Evolutionary conservation across 2,329 filamentous ascomycete genomes (phyloP), one percentile per base, ranked within the genome.

Genomic region (Beauveria sp.): DNA sequence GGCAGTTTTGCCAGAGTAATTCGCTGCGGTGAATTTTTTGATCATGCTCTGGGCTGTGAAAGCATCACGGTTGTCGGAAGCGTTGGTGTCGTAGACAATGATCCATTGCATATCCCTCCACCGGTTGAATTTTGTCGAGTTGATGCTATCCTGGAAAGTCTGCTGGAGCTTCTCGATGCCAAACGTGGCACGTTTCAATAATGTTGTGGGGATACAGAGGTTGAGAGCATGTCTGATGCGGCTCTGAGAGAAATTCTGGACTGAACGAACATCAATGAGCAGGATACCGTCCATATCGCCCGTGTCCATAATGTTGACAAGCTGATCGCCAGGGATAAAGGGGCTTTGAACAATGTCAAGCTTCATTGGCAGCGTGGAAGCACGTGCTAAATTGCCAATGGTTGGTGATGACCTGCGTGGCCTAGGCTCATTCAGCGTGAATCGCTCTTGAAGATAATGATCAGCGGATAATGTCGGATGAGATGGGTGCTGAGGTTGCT

Each of bases 141-240:
- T 88, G 2, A 80, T 75, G 7, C 88, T 83, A 16, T 83, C 83
- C 64, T 90, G 88, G 71, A 99, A 96, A 0, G 91, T 97, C 64
- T 93, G 89, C 66, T 90, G 86, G 38, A 99, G 79, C 71, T 96
- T 97, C 65, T 92, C 82, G 14, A 96, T 83, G 67, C 93, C 93
- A 74, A 96, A 98, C 0, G 92, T 96, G 0, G 91, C 88, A 55
- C 95, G 83, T 74, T 98, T 98, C 20, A 99, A 77, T 16, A 99
- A 78, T 0, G 93, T 98, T 0, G 95, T 98, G 0, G 95, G 95
- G 64, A 98, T 96, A 71, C 95, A 98, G 5, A 99, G 79, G 71
- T 96, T 98, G 38, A 99, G 76, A 0, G 93, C 91, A n/a, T 88
- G 88, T 55, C 81, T 77, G 60, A 98, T 89, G 34, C 90, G 86